Evolutionary conservation across 1,284 basidiomycete species (phyloP), one percentile per base, ranked within the genome.

Genomic region (Cystobasidiaceae sp.): DNA sequence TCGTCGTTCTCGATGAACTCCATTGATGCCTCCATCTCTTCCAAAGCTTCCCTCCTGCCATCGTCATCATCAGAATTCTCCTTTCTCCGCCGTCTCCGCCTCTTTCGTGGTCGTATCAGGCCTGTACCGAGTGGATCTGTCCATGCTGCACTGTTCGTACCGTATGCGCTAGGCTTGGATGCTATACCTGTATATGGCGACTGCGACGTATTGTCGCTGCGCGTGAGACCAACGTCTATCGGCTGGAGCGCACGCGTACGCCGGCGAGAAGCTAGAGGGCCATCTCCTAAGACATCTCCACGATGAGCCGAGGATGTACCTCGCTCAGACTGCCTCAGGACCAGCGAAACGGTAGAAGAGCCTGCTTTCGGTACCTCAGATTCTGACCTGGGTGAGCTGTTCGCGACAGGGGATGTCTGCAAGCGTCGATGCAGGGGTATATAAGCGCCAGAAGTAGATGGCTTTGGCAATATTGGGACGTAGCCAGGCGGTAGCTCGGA

Each of bases 41-140:
- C 50, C 4, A 34, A n/a, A 1, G 51, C 44, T 39, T 64, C 61
- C 23, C 25, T 34, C 19, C 33, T 43, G 17, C 39, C 61, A 41
- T 59, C 41, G 21, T 33, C 44, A 27, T 64, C 61, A 25, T 64
- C 52, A 17, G 61, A 52, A 30, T 37, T 30, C 30, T 64, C 34
- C 21, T 33, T 23, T 34, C 52, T 23, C 28, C 56, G 21, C n/a
- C 56, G 43, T 23, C 32, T 64, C 2, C 52, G 50, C 19, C 30
- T 45, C 43, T 64, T 64, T 13, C 43, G 37, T 15, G 48, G 32
- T 52, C 49, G 49, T 43, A 44, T 56, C 23, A 30, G 39, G 8
- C 54, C 54, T 7, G 54, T 56, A 13, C 23, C 54, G 9, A 44
- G 15, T 17, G 54, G 39, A 17, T 43, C 27, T 6, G 25, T 15